Evolutionary conservation across 768 basidiomycete species (phyloP).

Genomic region (Tephrocybe sp.): DNA sequence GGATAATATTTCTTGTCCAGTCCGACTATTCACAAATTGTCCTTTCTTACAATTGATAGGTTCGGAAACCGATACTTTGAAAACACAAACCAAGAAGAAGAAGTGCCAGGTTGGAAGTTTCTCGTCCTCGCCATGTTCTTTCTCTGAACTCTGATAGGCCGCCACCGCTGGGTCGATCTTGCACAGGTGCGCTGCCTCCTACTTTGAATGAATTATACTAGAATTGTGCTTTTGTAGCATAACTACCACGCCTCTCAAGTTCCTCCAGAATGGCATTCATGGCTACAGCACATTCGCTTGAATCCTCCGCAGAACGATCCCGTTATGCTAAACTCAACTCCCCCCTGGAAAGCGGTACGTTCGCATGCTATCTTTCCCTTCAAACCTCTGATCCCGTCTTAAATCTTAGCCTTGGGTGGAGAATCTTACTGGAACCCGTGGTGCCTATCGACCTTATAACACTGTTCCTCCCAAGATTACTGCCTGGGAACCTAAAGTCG

Average conservation of each 20-base stretch:
- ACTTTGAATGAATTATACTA: background rate
- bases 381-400: background rate
- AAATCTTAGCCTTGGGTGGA: conserved; percentile 69
- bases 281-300: conserved; percentile 88
- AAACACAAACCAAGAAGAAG: conserved; percentile 83
- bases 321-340: conserved; percentile 64
- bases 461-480: conserved; percentile 80
- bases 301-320: conserved; percentile 76
- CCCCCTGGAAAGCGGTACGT: conserved; percentile 82
- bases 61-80: conserved; percentile 96
- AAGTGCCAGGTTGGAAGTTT: conserved; percentile 70
- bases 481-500: conserved; percentile 79
- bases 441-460: conserved; percentile 87
- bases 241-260: conserved; percentile 92
- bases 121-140: background rate
- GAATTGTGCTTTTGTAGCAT: conserved; percentile 42
- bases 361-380: background rate
- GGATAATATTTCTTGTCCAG: background rate
- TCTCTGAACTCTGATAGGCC: conserved; percentile 47
- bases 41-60: conserved; percentile 46
- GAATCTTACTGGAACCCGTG: conserved; percentile 91
- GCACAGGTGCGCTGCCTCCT: conserved; percentile 57
- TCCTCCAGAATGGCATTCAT: conserved; percentile 96
- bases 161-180: conserved; percentile 96
- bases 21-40: background rate